Conservation (phyloP, 2,329 filamentous ascomycete species). For the Phialophora verrucosa region DNA sequence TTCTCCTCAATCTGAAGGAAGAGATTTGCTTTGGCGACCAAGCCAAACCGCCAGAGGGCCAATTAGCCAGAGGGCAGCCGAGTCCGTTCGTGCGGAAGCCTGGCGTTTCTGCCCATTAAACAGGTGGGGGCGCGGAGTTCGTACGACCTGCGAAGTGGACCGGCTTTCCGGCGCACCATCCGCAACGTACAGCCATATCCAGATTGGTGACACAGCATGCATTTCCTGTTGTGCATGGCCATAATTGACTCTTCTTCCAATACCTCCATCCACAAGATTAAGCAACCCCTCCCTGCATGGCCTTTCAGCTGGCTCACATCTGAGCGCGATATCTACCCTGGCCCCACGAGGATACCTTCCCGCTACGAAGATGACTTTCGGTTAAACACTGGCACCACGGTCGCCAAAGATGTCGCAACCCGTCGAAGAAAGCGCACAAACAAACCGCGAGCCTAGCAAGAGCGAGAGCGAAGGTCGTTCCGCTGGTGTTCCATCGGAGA, state of each 20-base stretch:
- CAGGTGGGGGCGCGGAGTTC: not conserved
- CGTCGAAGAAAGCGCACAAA: constrained; percentile 6
- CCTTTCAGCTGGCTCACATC: not conserved
- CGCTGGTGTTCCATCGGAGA: not conserved
- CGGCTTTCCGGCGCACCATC: not conserved
- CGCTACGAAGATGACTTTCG: not conserved
- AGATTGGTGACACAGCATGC: not conserved
- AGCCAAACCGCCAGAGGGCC: too few relatives aligned
- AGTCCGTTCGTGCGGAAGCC: too few relatives aligned
- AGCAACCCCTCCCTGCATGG: not conserved
- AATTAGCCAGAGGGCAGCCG: too few relatives aligned
- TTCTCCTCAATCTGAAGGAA: not conserved
- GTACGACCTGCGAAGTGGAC: not conserved
- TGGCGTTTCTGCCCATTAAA: not conserved
- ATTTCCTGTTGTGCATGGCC: not conserved
- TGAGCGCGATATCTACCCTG: not conserved
- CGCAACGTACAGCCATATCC: not conserved
- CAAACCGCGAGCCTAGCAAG: constrained; percentile 1
- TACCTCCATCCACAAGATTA: not conserved
- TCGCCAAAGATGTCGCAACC: constrained; percentile 15
- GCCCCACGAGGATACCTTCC: not conserved
- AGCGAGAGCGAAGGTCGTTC: not conserved
- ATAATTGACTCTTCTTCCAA: not conserved
- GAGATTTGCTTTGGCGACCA: not conserved
- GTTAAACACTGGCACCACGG: not conserved